These are phyloP conservation scores for Cladophialophora yegresii DNA, from an alignment of 2,329 filamentous ascomycete genomes.

Conservation along the genomic window DNA sequence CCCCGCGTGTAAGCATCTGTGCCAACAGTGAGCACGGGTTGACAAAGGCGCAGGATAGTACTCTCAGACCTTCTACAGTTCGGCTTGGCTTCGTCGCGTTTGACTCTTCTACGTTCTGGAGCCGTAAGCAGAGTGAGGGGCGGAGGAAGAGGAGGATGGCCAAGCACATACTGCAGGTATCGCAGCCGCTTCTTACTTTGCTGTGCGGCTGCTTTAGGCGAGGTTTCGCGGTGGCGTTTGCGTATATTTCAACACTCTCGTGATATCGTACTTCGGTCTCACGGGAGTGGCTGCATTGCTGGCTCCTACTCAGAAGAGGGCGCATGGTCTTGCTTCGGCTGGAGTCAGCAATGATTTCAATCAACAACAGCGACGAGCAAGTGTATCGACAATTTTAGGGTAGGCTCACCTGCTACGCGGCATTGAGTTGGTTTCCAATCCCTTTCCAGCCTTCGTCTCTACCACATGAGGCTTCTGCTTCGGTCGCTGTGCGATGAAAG, in stretches of 20 bases:
- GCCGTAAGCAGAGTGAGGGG: neutral
- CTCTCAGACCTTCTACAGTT: slow-evolving; percentile 12
- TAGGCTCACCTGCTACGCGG: neutral
- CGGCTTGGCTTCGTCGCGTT: slow-evolving; percentile 19
- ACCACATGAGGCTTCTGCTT: neutral
- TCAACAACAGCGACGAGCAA: neutral
- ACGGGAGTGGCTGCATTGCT: neutral
- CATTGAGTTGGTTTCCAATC: neutral
- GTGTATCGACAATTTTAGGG: neutral
- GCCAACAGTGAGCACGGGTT: neutral
- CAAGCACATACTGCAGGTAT: slow-evolving; percentile 1
- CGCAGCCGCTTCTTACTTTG: slow-evolving; percentile 1
- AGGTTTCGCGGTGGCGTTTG: neutral
- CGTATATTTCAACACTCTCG: neutral
- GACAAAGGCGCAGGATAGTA: neutral
- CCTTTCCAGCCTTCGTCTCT: neutral
- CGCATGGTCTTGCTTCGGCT: neutral
- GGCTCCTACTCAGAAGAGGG: neutral
- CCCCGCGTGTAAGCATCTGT: slow-evolving; percentile 3
- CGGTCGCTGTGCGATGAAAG: neutral
- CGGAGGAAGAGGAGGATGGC: neutral
- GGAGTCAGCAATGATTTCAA: neutral
- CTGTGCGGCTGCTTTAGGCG: neutral
- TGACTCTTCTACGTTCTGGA: slow-evolving; percentile 11
- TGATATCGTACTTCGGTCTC: neutral